Evolutionary conservation across 2,329 filamentous ascomycete genomes (phyloP).

Genomic region (Hyphodiscus sp.): DNA sequence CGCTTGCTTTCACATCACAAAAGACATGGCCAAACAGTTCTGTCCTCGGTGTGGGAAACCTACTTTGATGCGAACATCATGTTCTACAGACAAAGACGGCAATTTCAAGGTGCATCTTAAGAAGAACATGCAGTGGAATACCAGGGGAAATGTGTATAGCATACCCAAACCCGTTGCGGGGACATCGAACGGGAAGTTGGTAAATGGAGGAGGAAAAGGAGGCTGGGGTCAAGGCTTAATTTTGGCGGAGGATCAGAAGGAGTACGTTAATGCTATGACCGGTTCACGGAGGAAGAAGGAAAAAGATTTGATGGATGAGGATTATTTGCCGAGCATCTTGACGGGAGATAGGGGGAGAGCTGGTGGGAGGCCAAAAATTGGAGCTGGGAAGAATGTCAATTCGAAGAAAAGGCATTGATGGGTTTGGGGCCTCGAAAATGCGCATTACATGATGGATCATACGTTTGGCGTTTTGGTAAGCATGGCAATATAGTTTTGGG

Average conservation of each 20-base stretch:
- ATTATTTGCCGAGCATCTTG: constrained; percentile 80
- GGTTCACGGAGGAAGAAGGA: constrained; percentile 62
- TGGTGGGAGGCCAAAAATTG: constrained; percentile 68
- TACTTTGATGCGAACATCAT: constrained; percentile 77
- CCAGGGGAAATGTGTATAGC: constrained; percentile 83
- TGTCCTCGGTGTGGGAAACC: constrained; percentile 86
- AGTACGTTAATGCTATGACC: constrained; percentile 62
- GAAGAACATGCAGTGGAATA: constrained; percentile 95
- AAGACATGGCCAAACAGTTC: constrained; percentile 84
- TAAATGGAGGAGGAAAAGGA: constrained; percentile 66
- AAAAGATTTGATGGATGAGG: constrained; percentile 88
- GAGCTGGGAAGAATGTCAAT: constrained; percentile 83
- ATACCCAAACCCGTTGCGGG: constrained; percentile 87
- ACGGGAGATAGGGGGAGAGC: constrained; percentile 66
- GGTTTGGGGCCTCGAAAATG: background rate
- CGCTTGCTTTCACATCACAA: constrained; percentile 80
- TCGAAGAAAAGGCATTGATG: constrained; percentile 55
- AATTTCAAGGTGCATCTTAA: constrained; percentile 83
- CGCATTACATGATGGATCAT: background rate
- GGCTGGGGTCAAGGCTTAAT: constrained; percentile 84
- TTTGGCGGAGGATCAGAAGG: constrained; percentile 91
- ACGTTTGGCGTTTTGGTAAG: constrained; percentile 9
- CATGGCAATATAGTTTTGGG: background rate
- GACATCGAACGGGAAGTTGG: constrained; percentile 67
- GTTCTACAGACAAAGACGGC: constrained; percentile 74